Evolutionary conservation across 2,329 filamentous ascomycete species (phyloP).

Genomic region (Xylariaceae sp.): DNA sequence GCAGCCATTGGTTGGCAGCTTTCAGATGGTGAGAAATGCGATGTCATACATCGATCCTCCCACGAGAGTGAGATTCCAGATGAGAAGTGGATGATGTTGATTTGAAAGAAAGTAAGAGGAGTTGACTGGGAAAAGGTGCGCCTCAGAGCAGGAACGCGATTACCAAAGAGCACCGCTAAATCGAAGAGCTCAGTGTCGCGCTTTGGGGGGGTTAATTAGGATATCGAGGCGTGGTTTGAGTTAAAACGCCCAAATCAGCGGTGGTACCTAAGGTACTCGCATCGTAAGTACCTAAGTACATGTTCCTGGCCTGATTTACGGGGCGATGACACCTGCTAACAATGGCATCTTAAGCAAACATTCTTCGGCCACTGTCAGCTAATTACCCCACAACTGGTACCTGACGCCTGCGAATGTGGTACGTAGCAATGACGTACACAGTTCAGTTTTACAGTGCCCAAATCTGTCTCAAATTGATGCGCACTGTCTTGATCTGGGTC

Average conservation of each 20-base stretch:
- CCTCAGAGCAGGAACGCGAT: neutral
- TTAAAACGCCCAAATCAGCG: neutral
- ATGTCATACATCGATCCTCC: neutral
- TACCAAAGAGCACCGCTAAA: neutral
- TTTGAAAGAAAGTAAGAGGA: neutral
- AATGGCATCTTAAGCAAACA: neutral
- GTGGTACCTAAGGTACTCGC: neutral
- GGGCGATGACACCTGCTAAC: no score
- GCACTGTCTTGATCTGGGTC: neutral
- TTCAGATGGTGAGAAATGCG: neutral
- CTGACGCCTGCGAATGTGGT: neutral
- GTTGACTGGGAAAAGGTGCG: slow-evolving; percentile 1
- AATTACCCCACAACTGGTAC: neutral
- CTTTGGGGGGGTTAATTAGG: neutral
- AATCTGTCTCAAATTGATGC: neutral
- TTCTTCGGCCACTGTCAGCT: neutral
- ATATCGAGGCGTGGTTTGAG: neutral
- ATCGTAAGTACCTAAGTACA: neutral
- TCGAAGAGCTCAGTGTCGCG: neutral
- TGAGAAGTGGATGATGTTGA: no score
- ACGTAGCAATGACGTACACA: neutral
- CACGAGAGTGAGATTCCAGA: neutral
- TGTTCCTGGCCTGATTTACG: neutral
- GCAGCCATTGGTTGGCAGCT: slow-evolving; percentile 21
- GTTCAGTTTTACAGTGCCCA: neutral